phyloP scores from a whole-genome alignment of 148 eudicot genomes.

The Heliamphora exappendiculata region DNA sequence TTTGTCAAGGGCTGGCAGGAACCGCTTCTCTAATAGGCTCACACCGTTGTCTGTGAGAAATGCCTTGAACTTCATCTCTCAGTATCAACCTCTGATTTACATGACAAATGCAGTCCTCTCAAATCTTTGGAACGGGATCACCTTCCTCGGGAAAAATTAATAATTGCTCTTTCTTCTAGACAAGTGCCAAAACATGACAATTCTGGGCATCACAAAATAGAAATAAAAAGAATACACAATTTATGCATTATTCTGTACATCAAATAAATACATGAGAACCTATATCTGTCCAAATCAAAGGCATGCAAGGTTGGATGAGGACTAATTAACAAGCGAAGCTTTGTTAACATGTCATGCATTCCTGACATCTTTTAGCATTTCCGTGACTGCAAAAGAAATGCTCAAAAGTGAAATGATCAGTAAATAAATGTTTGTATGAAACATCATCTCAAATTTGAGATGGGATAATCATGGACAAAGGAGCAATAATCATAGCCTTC shows the following conservation, averaged over 20 bases:
- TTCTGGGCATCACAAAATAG: background rate
- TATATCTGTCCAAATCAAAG: background rate
- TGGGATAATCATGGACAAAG: background rate
- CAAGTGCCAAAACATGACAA: background rate
- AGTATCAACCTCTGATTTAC: background rate
- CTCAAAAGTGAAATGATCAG: too few species aligned
- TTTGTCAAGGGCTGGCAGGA: constrained; percentile 80
- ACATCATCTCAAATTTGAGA: background rate
- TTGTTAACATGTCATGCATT: background rate
- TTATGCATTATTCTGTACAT: too few species aligned
- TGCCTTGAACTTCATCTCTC: constrained; percentile 86
- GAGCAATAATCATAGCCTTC: background rate
- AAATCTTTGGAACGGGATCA: background rate
- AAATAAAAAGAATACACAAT: too few species aligned
- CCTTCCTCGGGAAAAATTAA: background rate
- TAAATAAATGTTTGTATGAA: too few species aligned
- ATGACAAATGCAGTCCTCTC: background rate
- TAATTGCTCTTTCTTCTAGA: background rate
- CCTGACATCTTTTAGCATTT: too few species aligned
- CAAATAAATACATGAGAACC: background rate
- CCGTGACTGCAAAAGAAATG: background rate
- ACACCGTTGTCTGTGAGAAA: constrained; percentile 74
- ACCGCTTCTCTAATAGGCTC: constrained; percentile 60
- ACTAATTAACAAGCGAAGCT: background rate
- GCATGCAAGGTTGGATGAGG: background rate